Evolutionary conservation across 257 asterid species (phyloP).

Genomic region (Solanum corneliomulleri): DNA sequence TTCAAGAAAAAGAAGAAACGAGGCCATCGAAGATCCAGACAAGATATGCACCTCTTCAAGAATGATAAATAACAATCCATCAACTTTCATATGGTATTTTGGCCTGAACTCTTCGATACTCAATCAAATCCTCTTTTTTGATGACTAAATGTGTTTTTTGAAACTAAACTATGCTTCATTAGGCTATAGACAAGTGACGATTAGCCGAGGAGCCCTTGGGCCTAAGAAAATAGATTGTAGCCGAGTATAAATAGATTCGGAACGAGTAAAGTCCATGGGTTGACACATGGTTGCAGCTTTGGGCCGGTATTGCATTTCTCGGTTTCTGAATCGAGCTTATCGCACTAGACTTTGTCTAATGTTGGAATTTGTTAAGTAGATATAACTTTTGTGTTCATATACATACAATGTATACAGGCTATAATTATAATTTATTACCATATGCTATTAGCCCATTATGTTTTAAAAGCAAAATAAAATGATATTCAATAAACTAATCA

Average conservation of each 20-base stretch:
- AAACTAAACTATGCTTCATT: neutral
- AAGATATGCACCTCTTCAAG: neutral
- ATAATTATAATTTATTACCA: neutral
- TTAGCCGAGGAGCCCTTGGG: neutral
- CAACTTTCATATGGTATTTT: neutral
- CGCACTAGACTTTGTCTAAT: too few relatives aligned
- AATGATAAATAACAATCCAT: neutral
- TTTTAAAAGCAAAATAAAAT: neutral
- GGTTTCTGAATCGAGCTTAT: accelerated
- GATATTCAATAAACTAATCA: neutral
- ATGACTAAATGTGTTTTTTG: neutral
- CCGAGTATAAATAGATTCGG: neutral
- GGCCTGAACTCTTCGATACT: neutral
- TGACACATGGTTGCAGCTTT: neutral
- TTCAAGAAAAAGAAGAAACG: neutral
- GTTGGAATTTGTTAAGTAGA: too few relatives aligned
- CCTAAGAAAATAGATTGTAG: neutral
- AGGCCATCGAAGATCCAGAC: neutral
- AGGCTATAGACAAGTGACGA: neutral
- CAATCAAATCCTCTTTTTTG: neutral
- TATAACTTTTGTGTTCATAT: neutral
- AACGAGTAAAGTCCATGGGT: neutral
- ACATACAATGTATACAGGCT: neutral
- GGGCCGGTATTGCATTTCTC: neutral
- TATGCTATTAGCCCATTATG: neutral